phyloP scores from a whole-genome alignment of 805 yeast species.

The Ogataea sp. region DNA sequence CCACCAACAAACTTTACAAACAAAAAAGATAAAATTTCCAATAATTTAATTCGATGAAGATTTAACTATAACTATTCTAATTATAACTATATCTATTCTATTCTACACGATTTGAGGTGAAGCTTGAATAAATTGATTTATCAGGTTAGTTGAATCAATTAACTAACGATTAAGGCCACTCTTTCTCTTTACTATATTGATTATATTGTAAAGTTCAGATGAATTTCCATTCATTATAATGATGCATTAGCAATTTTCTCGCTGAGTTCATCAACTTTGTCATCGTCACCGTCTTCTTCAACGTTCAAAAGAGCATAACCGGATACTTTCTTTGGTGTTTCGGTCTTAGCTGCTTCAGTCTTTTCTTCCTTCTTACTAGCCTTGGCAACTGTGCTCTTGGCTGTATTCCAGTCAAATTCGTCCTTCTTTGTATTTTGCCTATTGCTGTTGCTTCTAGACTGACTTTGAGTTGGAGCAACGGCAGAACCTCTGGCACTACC shows the following conservation, averaged over 20 bases:
- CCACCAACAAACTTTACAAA: no score
- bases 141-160: no score
- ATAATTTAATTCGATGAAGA: no score
- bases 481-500: conserved; percentile 28
- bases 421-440: conserved; percentile 25
- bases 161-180: no score
- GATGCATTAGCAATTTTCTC: conserved; percentile 32
- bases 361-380: conserved; percentile 11
- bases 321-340: conserved; percentile 29
- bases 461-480: not conserved
- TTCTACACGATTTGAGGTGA: no score
- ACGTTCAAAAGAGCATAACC: conserved; percentile 40
- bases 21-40: no score
- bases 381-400: conserved; percentile 22
- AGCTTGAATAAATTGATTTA: no score
- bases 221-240: conserved; percentile 38
- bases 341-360: conserved; percentile 11
- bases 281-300: conserved; percentile 42
- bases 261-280: conserved; percentile 10
- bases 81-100: no score
- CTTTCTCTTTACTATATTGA: no score
- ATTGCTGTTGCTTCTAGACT: conserved; percentile 8
- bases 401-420: conserved; percentile 36
- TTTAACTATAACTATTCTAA: no score
- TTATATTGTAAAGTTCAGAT: no score